Base-by-base conservation (phyloP, 1,284 basidiomycete species). In the Rhodotorula sp. region DNA sequence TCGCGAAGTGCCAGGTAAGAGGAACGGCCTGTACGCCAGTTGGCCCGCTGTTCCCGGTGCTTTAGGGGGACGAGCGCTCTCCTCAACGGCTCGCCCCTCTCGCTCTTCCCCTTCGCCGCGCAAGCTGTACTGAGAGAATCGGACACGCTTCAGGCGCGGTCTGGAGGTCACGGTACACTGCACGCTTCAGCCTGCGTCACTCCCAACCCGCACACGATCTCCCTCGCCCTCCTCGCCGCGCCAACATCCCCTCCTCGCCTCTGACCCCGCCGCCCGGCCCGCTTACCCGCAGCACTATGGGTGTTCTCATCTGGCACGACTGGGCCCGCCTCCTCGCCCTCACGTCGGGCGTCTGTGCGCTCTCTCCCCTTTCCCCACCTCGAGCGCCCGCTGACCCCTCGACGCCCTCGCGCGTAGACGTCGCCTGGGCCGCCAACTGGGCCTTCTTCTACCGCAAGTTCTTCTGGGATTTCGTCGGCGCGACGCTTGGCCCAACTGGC, bases 381-480 rank as follows among this genome's bases (percentile, higher is more conserved):
- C 36, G 25, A n/a, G n/a, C 37, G 27, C 36, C 36, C 48, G 9
- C 32, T 37, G 36, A 29, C 15, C 19, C 36, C 36, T 34, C 10
- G 21, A 27, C 17, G 15, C n/a, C 50, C 15, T 6, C 54, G 19
- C 54, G 54, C 46, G 36, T 71, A 93, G 91, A 91, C 81, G 87
- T 88, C 67, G 83, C 91, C 8, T 92, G 91, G 91, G 87, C 89
- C 34, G 83, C 85, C 46, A 89, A 90, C 82, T 93, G 86, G 83
- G 91, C 87, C 32, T 81, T 93, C 22, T 84, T 90, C 76, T 93
- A 88, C 83, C 90, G 91, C 82, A 94, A 94, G 83, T 94, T 91
- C 85, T 92, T 94, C 83, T 94, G 90, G 88, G 92, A 94, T 63
- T 83, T 70, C 46, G 59, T 81, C 48, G 80, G 78, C 25, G 80